Evolutionary conservation across 208 protist genomes (phyloP).

Genomic region (Leishmania arabica): DNA sequence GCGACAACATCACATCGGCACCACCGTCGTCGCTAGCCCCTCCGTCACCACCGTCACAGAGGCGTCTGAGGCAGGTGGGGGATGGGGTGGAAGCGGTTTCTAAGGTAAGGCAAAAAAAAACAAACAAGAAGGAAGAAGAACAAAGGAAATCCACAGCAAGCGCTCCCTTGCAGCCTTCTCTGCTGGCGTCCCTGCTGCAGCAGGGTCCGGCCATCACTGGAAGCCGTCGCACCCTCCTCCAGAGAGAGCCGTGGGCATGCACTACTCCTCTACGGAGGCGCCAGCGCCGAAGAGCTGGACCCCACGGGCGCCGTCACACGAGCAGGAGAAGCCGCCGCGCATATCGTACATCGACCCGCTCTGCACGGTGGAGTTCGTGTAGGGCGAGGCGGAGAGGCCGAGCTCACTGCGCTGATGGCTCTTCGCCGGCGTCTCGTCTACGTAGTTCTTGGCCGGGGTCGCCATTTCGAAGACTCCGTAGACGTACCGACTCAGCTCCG

Average conservation of each 20-base stretch:
- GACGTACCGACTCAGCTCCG: constrained; percentile 40
- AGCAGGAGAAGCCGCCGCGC: constrained; percentile 32
- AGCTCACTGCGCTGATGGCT: constrained; percentile 49
- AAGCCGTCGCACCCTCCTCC: neutral
- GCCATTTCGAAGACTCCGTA: constrained; percentile 57
- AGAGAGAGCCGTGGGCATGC: neutral
- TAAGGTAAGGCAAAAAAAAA: neutral
- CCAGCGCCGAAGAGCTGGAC: constrained; percentile 31
- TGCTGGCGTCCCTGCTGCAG: neutral
- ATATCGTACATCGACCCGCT: constrained; percentile 37
- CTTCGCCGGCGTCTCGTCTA: constrained; percentile 37
- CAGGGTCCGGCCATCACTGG: neutral
- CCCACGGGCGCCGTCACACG: constrained; percentile 21
- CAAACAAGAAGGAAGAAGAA: neutral
- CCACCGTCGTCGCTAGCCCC: neutral
- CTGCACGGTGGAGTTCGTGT: constrained; percentile 30
- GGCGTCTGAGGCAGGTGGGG: neutral
- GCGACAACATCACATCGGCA: neutral
- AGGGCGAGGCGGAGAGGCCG: constrained; percentile 48
- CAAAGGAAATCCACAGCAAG: neutral
- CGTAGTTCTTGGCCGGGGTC: constrained; percentile 52
- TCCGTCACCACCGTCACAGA: neutral
- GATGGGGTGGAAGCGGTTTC: neutral
- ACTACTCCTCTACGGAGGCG: constrained; percentile 30
- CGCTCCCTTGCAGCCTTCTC: neutral